Evolutionary conservation across 306 rosid genomes (phyloP).

Genomic region (Cucumis melo): DNA sequence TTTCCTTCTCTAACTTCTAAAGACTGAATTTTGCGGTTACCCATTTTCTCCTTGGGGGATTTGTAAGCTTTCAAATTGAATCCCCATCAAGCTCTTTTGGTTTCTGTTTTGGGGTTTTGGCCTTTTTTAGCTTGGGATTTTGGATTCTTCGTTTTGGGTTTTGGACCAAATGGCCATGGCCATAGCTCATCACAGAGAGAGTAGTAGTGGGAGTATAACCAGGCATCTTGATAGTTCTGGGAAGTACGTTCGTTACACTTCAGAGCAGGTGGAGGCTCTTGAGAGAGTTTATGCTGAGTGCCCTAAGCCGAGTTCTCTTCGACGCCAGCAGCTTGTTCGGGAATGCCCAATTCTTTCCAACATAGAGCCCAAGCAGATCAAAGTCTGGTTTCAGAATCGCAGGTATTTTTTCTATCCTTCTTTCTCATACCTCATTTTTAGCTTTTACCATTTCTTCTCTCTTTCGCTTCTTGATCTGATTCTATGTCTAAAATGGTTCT

Average conservation of each 20-base stretch:
- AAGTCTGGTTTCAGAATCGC: slow-evolving; percentile 98
- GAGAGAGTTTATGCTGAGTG: slow-evolving; percentile 88
- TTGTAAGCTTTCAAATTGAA: not conserved
- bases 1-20: not conserved
- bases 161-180: slow-evolving; percentile 60
- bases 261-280: slow-evolving; percentile 92
- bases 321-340: slow-evolving; percentile 86
- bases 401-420: slow-evolving; percentile 23
- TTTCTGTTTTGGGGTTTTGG: not conserved
- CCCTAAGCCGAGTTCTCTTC: slow-evolving; percentile 86
- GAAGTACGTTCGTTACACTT: slow-evolving; percentile 79
- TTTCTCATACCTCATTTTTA: not conserved
- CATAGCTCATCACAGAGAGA: slow-evolving; percentile 76
- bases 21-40: not conserved
- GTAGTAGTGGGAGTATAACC: slow-evolving; percentile 72
- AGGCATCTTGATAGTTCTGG: slow-evolving; percentile 72
- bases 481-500: not conserved
- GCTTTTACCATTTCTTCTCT: not conserved
- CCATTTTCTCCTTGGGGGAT: not conserved
- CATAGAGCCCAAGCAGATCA: slow-evolving; percentile 97
- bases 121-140: not conserved
- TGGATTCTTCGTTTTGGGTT: not conserved
- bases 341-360: slow-evolving; percentile 87
- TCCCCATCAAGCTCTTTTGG: not conserved
- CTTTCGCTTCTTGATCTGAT: not conserved